phyloP scores from a whole-genome alignment of 1,284 basidiomycete species.

The Testicularia cyperi region DNA sequence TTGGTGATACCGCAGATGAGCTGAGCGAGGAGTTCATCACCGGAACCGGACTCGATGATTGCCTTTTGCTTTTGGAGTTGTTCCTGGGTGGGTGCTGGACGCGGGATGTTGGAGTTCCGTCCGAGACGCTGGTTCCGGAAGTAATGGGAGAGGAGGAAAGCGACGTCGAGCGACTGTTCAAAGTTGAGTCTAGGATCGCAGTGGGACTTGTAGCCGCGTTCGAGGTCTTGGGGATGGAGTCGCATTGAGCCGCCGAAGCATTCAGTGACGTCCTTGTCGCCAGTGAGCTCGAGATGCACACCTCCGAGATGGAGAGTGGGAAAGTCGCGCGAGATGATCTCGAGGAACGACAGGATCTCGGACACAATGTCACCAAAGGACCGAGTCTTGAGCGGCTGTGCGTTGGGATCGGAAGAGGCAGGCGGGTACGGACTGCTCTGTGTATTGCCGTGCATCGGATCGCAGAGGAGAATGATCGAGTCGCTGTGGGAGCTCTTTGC shows the following conservation, averaged over 20 bases:
- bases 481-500: constrained; percentile 70
- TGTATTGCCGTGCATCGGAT: constrained; percentile 91
- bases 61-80: constrained; percentile 35
- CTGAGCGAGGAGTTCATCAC: constrained; percentile 33
- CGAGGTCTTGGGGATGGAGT: constrained; percentile 64
- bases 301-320: constrained; percentile 76
- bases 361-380: constrained; percentile 86
- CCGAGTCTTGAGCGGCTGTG: constrained; percentile 66
- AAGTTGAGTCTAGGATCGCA: constrained; percentile 64
- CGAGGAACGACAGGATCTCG: constrained; percentile 79
- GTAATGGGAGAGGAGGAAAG: constrained; percentile 54
- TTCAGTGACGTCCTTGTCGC: constrained; percentile 83
- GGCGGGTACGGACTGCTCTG: constrained; percentile 48
- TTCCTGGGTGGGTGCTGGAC: constrained; percentile 12
- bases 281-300: constrained; percentile 95
- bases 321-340: constrained; percentile 64
- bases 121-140: constrained; percentile 45
- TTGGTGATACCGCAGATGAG: constrained; percentile 35
- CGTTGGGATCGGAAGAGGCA: constrained; percentile 38
- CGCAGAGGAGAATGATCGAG: constrained; percentile 88
- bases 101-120: not conserved
- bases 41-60: constrained; percentile 29
- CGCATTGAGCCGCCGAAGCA: constrained; percentile 67
- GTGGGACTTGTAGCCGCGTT: constrained; percentile 63
- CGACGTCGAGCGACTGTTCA: constrained; percentile 64